phyloP scores from a whole-genome alignment of 179 eudicot species.

The Silene coronaria region DNA sequence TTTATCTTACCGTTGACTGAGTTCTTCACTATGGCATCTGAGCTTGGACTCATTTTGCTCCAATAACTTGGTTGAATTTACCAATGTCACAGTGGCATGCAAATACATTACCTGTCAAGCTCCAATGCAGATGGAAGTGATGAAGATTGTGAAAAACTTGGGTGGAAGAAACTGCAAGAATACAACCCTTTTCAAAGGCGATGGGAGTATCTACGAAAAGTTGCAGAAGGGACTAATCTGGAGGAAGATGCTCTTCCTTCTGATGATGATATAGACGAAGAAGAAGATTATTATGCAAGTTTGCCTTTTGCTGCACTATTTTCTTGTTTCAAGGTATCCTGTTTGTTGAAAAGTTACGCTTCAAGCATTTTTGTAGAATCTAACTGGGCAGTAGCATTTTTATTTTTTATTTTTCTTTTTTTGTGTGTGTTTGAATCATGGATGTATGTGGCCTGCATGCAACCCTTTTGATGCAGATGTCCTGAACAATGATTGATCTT shows the following conservation, averaged over 20 bases:
- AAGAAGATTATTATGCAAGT: slow-evolving; percentile 79
- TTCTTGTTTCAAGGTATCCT: slow-evolving; percentile 77
- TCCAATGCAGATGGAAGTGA: slow-evolving; percentile 62
- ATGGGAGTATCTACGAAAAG: slow-evolving; percentile 55
- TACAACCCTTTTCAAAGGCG: slow-evolving; percentile 65
- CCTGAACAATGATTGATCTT: neutral
- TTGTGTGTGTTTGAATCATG: slow-evolving; percentile 5
- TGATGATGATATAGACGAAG: slow-evolving; percentile 63
- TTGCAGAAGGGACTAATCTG: slow-evolving; percentile 47
- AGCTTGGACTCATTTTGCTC: neutral
- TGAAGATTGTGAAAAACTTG: slow-evolving; percentile 70
- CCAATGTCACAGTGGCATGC: slow-evolving; percentile 58
- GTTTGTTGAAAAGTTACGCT: neutral
- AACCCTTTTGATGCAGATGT: neutral
- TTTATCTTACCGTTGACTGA: neutral
- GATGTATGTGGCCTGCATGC: neutral
- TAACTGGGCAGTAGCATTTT: neutral
- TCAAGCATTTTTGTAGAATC: neutral
- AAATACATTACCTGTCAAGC: slow-evolving; percentile 80
- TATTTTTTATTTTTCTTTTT: neutral
- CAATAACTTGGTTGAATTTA: slow-evolving; percentile 11
- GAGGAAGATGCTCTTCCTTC: slow-evolving; percentile 39
- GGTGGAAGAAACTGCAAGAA: slow-evolving; percentile 72
- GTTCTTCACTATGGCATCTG: neutral
- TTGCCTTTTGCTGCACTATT: slow-evolving; percentile 91